phyloP scores from a whole-genome alignment of 495 filamentous ascomycete species.

The Xylaria curta region DNA sequence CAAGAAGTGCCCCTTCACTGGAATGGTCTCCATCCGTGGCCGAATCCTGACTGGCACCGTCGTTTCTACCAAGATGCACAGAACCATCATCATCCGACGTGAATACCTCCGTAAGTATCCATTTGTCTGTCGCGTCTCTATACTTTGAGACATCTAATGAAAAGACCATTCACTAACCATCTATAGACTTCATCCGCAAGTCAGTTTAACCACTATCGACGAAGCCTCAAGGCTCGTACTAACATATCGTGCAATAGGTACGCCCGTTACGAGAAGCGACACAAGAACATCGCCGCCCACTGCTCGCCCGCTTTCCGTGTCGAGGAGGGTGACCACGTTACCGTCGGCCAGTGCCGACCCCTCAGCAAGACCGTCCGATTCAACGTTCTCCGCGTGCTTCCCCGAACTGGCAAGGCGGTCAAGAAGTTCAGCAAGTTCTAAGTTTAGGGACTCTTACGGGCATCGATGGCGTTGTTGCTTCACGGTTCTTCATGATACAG shows the following conservation, averaged over 20 bases:
- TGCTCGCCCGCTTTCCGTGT: slow-evolving; percentile 99
- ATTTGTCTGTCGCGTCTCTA: neutral
- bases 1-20: slow-evolving; percentile 99
- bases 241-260: slow-evolving; percentile 55
- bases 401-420: slow-evolving; percentile 93
- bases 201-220: slow-evolving; percentile 1
- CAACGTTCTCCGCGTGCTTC: slow-evolving; percentile 97
- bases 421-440: slow-evolving; percentile 99
- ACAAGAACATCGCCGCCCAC: slow-evolving; percentile 99
- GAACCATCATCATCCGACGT: slow-evolving; percentile 97
- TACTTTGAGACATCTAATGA: neutral
- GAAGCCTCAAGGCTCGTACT: neutral
- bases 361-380: slow-evolving; percentile 99
- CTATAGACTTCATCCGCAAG: slow-evolving; percentile 29
- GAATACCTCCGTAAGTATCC: slow-evolving; percentile 75
- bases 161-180: slow-evolving; percentile 13
- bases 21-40: slow-evolving; percentile 96
- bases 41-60: slow-evolving; percentile 99
- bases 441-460: slow-evolving; percentile 53
- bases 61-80: slow-evolving; percentile 99
- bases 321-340: slow-evolving; percentile 98
- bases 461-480: slow-evolving; percentile 61
- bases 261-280: slow-evolving; percentile 98
- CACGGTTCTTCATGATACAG: slow-evolving; percentile 57
- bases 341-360: slow-evolving; percentile 98